Conservation (phyloP, 225 moss, liverwort and hornwort genomes). For the Thuidium tamariscinum region DNA sequence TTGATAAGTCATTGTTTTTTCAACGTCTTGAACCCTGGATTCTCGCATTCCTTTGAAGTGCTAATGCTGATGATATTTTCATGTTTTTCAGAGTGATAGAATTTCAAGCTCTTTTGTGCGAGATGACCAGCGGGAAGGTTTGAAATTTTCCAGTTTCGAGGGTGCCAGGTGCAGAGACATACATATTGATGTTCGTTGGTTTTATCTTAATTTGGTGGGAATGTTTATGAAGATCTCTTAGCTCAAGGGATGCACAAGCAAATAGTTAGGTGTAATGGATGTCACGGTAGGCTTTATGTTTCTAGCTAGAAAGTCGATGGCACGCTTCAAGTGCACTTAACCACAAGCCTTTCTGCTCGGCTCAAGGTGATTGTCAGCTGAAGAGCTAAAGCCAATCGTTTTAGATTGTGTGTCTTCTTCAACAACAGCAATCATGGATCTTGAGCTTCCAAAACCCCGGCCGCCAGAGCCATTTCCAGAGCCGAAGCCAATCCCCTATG, state of each 20-base stretch:
- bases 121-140: background rate
- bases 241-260: background rate
- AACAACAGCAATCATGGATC: conserved; percentile 18
- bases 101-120: background rate
- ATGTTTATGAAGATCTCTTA: background rate
- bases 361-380: background rate
- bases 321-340: background rate
- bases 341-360: background rate
- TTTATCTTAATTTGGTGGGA: background rate
- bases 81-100: background rate
- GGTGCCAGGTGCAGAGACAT: background rate
- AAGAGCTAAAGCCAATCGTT: background rate
- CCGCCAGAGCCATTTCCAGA: conserved; percentile 7
- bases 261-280: background rate
- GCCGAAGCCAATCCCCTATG: conserved; percentile 18
- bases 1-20: background rate
- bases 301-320: background rate
- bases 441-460: conserved; percentile 21
- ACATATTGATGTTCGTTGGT: background rate
- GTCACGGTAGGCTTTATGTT: background rate
- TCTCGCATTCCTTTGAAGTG: background rate
- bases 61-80: background rate
- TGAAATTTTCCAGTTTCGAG: background rate
- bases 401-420: background rate
- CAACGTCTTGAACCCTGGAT: background rate